These are phyloP conservation scores for Aspergillus ustus DNA, from an alignment of 2,329 filamentous ascomycete species.

Conservation along the genomic window DNA sequence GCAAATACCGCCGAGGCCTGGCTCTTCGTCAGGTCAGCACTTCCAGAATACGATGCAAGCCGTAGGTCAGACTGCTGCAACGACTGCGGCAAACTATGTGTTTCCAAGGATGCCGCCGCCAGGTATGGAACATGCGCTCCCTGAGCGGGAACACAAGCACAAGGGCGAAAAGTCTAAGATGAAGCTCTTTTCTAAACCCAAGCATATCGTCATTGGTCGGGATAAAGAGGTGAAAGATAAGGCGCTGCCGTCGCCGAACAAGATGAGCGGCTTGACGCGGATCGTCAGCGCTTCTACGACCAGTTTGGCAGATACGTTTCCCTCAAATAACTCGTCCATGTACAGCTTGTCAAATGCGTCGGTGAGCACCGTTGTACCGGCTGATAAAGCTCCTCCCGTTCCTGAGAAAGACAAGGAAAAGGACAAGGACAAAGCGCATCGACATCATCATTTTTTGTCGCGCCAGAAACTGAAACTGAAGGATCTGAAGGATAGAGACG, in stretches of 20 bases:
- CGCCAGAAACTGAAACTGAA: constrained; percentile 68
- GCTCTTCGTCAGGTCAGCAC: constrained; percentile 37
- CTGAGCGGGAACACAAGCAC: constrained; percentile 53
- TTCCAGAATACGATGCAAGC: constrained; percentile 54
- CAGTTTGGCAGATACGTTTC: constrained; percentile 60
- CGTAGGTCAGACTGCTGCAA: constrained; percentile 58
- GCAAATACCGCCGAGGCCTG: constrained; percentile 28
- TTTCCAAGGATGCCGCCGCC: constrained; percentile 57
- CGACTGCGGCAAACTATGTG: constrained; percentile 65
- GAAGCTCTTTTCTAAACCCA: constrained; percentile 71
- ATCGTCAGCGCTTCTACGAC: constrained; percentile 65
- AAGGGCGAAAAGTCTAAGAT: constrained; percentile 67
- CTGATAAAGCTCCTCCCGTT: constrained; percentile 41
- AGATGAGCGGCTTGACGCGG: constrained; percentile 57
- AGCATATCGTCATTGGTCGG: constrained; percentile 66
- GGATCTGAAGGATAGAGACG: constrained; percentile 65
- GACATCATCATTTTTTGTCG: constrained; percentile 69
- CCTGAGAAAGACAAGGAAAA: constrained; percentile 48
- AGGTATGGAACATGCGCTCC: constrained; percentile 30
- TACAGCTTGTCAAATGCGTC: constrained; percentile 67
- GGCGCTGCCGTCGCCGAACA: constrained; percentile 63
- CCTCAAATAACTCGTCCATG: constrained; percentile 60
- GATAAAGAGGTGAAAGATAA: constrained; percentile 60
- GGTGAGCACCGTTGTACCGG: constrained; percentile 63
- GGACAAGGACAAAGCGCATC: constrained; percentile 53